These are phyloP conservation scores for Cryptosporidium sp. DNA, from an alignment of 169 alveolate genomes.

Conservation along the genomic window DNA sequence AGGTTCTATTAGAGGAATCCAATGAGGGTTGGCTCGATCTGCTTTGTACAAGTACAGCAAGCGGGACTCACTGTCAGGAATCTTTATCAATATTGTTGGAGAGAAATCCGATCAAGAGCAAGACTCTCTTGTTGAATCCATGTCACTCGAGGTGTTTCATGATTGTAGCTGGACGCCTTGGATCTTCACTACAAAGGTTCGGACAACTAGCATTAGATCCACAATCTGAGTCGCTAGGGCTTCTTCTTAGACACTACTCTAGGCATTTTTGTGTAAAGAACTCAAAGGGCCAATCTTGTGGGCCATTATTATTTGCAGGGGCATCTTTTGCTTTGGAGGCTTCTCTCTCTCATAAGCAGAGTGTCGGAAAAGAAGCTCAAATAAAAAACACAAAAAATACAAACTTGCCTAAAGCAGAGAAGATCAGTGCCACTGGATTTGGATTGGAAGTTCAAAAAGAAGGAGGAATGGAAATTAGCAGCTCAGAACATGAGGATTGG, in stretches of 20 bases:
- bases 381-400: constrained; percentile 11
- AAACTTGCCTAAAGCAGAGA: constrained; percentile 26
- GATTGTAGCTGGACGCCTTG: constrained; percentile 79
- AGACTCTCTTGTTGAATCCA: constrained; percentile 78
- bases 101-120: constrained; percentile 78
- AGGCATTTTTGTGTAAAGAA: constrained; percentile 78
- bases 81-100: constrained; percentile 78
- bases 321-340: constrained; percentile 62
- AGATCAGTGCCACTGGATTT: background rate
- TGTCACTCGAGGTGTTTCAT: constrained; percentile 81
- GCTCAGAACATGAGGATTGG: background rate
- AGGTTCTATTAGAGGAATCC: constrained; percentile 78
- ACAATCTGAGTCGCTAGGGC: constrained; percentile 77
- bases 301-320: constrained; percentile 77
- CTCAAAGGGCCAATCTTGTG: constrained; percentile 78
- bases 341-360: constrained; percentile 16
- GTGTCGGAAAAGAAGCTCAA: constrained; percentile 23
- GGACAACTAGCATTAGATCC: constrained; percentile 80
- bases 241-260: constrained; percentile 79
- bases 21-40: constrained; percentile 77
- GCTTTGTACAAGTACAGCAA: constrained; percentile 77
- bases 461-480: background rate
- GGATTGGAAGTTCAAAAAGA: background rate
- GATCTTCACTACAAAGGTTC: constrained; percentile 77
- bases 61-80: constrained; percentile 80